Evolutionary conservation across 257 asterid genomes (phyloP).

Genomic region (Capsicum rhomboideum): DNA sequence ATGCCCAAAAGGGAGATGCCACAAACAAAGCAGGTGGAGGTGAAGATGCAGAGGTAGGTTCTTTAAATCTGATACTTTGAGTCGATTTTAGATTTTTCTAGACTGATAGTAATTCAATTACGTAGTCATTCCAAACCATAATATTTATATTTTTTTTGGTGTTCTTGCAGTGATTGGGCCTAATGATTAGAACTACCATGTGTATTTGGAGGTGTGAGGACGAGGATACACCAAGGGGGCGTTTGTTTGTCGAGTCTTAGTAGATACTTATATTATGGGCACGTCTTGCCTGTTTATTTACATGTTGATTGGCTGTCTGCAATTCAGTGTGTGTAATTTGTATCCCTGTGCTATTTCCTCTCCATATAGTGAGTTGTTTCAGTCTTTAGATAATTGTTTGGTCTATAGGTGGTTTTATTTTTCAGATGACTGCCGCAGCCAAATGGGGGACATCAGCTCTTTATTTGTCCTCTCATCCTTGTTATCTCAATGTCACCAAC

Average conservation of each 20-base stretch:
- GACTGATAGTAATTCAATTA: neutral
- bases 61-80: neutral
- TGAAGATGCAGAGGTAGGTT: constrained; percentile 56
- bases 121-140: neutral
- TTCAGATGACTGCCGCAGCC: constrained; percentile 22
- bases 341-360: constrained; percentile 6
- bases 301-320: constrained; percentile 21
- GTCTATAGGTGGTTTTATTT: constrained; percentile 50
- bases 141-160: neutral
- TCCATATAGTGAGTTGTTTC: constrained; percentile 8
- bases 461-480: constrained; percentile 1
- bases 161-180: constrained; percentile 45
- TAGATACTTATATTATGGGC: constrained; percentile 21
- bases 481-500: neutral
- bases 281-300: constrained; percentile 19
- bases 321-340: constrained; percentile 25
- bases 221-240: constrained; percentile 12
- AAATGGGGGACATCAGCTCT: constrained; percentile 3
- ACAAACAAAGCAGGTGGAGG: constrained; percentile 44
- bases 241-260: constrained; percentile 14
- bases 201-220: constrained; percentile 8
- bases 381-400: constrained; percentile 23
- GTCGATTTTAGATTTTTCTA: neutral
- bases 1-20: constrained; percentile 45
- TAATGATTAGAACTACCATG: constrained; percentile 14